Conservation (phyloP, 108 stramenopile genomes). For the Cyclostephanos invisitatus region DNA sequence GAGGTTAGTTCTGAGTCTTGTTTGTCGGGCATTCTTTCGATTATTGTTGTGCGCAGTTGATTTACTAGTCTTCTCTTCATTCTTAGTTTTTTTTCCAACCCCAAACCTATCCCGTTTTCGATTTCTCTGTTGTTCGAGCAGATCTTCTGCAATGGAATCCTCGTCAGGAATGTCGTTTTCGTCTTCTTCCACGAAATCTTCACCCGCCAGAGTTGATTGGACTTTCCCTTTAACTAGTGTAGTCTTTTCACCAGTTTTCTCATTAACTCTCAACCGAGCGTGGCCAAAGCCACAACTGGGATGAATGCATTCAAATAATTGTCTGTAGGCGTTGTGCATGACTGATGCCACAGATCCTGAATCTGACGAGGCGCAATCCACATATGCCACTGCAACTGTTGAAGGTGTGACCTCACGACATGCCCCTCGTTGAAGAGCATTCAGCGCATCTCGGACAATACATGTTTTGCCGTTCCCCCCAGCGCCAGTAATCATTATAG, state of each 20-base stretch:
- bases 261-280: background rate
- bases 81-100: slow-evolving; percentile 10
- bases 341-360: slow-evolving; percentile 30
- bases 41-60: slow-evolving; percentile 4
- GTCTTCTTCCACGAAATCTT: slow-evolving; percentile 4
- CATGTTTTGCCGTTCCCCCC: slow-evolving; percentile 62
- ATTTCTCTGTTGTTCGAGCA: slow-evolving; percentile 31
- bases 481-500: slow-evolving; percentile 64
- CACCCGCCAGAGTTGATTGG: slow-evolving; percentile 1
- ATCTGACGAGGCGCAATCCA: slow-evolving; percentile 64
- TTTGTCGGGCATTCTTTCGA: slow-evolving; percentile 8
- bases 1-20: slow-evolving; percentile 3
- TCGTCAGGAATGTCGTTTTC: slow-evolving; percentile 34
- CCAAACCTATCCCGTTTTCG: background rate
- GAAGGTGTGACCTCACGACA: background rate
- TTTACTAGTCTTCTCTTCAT: slow-evolving; percentile 7
- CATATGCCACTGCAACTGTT: slow-evolving; percentile 48
- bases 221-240: background rate
- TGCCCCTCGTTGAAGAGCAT: slow-evolving; percentile 20
- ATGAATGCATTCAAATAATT: slow-evolving; percentile 40
- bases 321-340: slow-evolving; percentile 44
- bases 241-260: slow-evolving; percentile 1
- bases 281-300: slow-evolving; percentile 3
- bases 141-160: slow-evolving; percentile 37
- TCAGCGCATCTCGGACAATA: slow-evolving; percentile 54